phyloP scores from a whole-genome alignment of 2,329 filamentous ascomycete species.

The Colletotrichum sojae region DNA sequence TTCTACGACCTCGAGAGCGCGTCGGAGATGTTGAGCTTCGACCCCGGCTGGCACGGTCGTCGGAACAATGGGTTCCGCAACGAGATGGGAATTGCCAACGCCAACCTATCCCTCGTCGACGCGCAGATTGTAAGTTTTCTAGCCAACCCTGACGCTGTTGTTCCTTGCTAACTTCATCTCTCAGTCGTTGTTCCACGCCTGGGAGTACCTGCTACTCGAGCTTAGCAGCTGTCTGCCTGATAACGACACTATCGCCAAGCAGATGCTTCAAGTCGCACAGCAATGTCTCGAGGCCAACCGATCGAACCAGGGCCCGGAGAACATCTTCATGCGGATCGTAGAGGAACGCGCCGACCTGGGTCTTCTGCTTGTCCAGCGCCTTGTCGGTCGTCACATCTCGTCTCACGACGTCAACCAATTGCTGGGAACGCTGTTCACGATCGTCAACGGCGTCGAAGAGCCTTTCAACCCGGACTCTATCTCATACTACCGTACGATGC shows the following conservation, averaged over 20 bases:
- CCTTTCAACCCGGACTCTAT: slow-evolving; percentile 67
- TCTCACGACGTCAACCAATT: slow-evolving; percentile 67
- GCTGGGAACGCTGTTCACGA: slow-evolving; percentile 64
- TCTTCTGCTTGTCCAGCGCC: slow-evolving; percentile 84
- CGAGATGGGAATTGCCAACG: slow-evolving; percentile 89
- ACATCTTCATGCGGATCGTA: slow-evolving; percentile 85
- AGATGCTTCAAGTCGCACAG: slow-evolving; percentile 81
- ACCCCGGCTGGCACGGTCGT: slow-evolving; percentile 82
- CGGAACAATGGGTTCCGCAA: slow-evolving; percentile 80
- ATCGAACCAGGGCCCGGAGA: slow-evolving; percentile 78
- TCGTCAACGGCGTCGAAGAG: slow-evolving; percentile 67
- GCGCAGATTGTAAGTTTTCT: slow-evolving; percentile 81
- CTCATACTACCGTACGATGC: slow-evolving; percentile 84
- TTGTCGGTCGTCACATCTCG: slow-evolving; percentile 72
- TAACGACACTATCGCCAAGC: slow-evolving; percentile 71
- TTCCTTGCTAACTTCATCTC: too few relatives aligned
- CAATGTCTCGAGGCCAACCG: slow-evolving; percentile 87
- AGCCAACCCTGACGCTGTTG: too few relatives aligned
- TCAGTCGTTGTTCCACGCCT: slow-evolving; percentile 85
- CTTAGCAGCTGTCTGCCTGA: slow-evolving; percentile 76
- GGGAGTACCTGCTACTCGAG: slow-evolving; percentile 90
- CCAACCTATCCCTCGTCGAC: slow-evolving; percentile 92
- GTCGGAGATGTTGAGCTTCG: slow-evolving; percentile 80
- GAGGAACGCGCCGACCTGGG: slow-evolving; percentile 84
- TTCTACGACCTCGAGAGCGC: slow-evolving; percentile 88